These are phyloP conservation scores for Mucor irregularis DNA, from an alignment of 371 early-diverging fungal species.

Conservation along the genomic window DNA sequence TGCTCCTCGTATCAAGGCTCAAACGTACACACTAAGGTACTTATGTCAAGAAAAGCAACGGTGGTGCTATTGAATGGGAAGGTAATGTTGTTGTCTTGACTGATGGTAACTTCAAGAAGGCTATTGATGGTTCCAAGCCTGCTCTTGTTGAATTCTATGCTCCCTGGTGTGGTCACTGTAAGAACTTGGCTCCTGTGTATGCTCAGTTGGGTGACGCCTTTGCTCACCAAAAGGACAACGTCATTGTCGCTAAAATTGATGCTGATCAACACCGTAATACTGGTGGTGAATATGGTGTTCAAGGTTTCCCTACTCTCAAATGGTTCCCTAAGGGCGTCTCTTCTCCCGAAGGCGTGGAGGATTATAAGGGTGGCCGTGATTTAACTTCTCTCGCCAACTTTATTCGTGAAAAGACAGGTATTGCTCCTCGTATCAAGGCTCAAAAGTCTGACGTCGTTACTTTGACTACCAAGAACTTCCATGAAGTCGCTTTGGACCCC, in stretches of 20 bases:
- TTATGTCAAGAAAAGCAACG: too few relatives aligned
- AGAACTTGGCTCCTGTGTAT: conserved; percentile 83
- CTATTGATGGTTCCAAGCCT: conserved; percentile 86
- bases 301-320: conserved; percentile 92
- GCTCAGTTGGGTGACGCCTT: conserved; percentile 82
- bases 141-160: conserved; percentile 95
- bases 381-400: conserved; percentile 74
- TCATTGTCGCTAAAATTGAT: conserved; percentile 90
- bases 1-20: conserved; percentile 61
- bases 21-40: too few relatives aligned
- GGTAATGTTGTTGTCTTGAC: conserved; percentile 70
- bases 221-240: conserved; percentile 62
- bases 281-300: conserved; percentile 71
- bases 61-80: conserved; percentile 18
- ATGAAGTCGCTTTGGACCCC: conserved; percentile 60
- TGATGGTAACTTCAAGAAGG: conserved; percentile 67
- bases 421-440: conserved; percentile 62
- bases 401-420: conserved; percentile 75
- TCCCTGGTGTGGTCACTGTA: conserved; percentile 95
- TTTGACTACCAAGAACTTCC: conserved; percentile 68
- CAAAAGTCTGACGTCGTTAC: conserved; percentile 64
- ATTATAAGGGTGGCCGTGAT: conserved; percentile 83
- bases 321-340: conserved; percentile 86
- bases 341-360: conserved; percentile 64
- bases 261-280: conserved; percentile 83